A percentile compares a stretch with the other conserved stretches of the same genome.
These are phyloP conservation scores for Colletotrichum sp. DNA, from an alignment of 2,329 filamentous ascomycete genomes.

Conservation along the genomic window DNA sequence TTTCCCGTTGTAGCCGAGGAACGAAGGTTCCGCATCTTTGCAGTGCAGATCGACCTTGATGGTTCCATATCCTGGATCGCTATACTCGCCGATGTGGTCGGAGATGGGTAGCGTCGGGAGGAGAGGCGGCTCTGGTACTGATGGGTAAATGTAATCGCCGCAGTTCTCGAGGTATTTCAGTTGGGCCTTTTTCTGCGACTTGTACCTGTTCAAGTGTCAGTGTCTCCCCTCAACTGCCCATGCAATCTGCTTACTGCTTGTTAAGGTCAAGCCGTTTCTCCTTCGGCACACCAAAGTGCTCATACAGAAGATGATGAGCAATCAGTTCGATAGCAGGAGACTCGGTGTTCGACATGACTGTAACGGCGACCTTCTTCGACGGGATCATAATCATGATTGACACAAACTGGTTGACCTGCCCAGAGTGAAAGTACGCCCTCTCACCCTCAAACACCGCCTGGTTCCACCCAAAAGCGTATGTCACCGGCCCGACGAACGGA, in stretches of 20 bases:
- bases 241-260: not conserved
- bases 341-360: constrained; percentile 30
- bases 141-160: constrained; percentile 21
- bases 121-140: constrained; percentile 25
- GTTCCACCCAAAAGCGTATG: constrained; percentile 36
- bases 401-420: constrained; percentile 30
- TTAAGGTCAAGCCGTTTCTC: constrained; percentile 21
- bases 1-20: not conserved
- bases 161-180: constrained; percentile 19
- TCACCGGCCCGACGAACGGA: constrained; percentile 22
- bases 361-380: constrained; percentile 32
- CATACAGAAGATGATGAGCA: constrained; percentile 32
- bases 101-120: constrained; percentile 41
- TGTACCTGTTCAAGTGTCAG: not conserved
- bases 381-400: constrained; percentile 37
- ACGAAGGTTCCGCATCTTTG: not conserved
- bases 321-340: constrained; percentile 22
- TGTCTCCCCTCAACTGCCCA: no score
- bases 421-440: constrained; percentile 33
- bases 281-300: constrained; percentile 28
- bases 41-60: constrained; percentile 22
- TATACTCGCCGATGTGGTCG: constrained; percentile 44
- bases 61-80: constrained; percentile 31
- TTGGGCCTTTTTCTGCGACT: not conserved
- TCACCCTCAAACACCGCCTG: constrained; percentile 28